These are phyloP conservation scores for Saitozyma sp. DNA, from an alignment of 768 basidiomycete species.

Conservation along the genomic window DNA sequence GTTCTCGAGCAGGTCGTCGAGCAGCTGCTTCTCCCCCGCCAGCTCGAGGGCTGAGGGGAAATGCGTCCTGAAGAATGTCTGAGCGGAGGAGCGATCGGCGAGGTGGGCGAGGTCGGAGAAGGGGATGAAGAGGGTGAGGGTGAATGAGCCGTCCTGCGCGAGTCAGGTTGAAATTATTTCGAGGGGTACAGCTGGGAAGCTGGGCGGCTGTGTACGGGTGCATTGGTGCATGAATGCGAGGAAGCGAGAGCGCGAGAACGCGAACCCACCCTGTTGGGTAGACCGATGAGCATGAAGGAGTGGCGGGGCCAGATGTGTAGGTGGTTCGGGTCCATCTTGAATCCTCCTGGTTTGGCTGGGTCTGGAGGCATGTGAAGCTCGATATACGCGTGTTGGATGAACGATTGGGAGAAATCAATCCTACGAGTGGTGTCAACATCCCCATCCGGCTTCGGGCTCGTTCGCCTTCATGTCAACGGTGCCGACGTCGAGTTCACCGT, in stretches of 20 bases:
- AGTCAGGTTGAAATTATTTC: slow-evolving; percentile 12
- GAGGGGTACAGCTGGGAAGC: neutral
- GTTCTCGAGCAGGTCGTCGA: slow-evolving; percentile 76
- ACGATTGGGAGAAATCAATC: slow-evolving; percentile 93
- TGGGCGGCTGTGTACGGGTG: neutral
- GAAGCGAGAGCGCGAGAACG: slow-evolving; percentile 6
- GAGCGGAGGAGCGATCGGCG: slow-evolving; percentile 58
- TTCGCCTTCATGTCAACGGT: neutral
- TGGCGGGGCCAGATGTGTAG: slow-evolving; percentile 99
- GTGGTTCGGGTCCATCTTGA: slow-evolving; percentile 87
- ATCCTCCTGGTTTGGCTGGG: slow-evolving; percentile 60
- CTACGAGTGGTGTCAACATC: slow-evolving; percentile 54
- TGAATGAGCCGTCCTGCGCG: slow-evolving; percentile 88
- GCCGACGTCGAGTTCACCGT: neutral
- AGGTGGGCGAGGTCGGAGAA: slow-evolving; percentile 67
- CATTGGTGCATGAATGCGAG: too few relatives aligned
- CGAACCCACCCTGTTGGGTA: slow-evolving; percentile 86
- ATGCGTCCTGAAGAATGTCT: slow-evolving; percentile 75
- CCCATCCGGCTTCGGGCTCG: neutral
- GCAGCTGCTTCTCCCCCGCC: slow-evolving; percentile 76
- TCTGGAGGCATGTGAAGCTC: slow-evolving; percentile 90
- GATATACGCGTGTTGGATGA: slow-evolving; percentile 92
- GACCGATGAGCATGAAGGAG: slow-evolving; percentile 98
- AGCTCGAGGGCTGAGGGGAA: slow-evolving; percentile 85
- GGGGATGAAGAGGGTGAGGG: slow-evolving; percentile 92